Conservation (phyloP, 345 rosid genomes). For the Litchi chinensis region DNA sequence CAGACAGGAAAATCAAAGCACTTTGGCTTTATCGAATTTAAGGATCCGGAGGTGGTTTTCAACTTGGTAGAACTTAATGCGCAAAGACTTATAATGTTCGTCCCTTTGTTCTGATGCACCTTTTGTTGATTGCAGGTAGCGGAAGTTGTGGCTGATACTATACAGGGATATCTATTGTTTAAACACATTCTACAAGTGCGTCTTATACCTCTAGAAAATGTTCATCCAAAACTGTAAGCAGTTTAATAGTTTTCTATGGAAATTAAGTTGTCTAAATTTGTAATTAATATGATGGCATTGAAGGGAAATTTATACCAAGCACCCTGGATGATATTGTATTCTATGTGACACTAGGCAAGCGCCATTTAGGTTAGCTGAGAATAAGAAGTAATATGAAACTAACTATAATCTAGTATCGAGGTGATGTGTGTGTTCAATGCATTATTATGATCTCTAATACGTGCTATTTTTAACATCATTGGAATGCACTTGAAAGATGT, state of each 20-base stretch:
- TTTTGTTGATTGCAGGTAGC: conserved; percentile 66
- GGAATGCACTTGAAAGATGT: background rate
- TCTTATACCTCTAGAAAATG: conserved; percentile 63
- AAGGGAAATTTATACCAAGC: background rate
- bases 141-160: conserved; percentile 87
- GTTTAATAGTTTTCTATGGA: background rate
- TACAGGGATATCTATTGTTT: conserved; percentile 80
- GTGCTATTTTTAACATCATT: background rate
- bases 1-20: conserved; percentile 97
- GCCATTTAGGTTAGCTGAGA: background rate
- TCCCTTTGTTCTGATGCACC: conserved; percentile 13
- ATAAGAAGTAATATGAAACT: background rate
- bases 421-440: background rate
- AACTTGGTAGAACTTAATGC: background rate
- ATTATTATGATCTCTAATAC: background rate
- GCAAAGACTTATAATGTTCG: background rate
- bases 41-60: conserved; percentile 67
- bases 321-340: background rate
- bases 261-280: background rate
- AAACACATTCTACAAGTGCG: conserved; percentile 85
- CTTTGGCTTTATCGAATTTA: conserved; percentile 86
- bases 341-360: background rate
- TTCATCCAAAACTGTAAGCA: conserved; percentile 82
- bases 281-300: background rate
- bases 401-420: background rate